Percentiles rank a stretch among this genome's conserved stretches.
These are phyloP conservation scores for Neoscytalidium dimidiatum DNA, from an alignment of 2,329 filamentous ascomycete species.

Conservation along the genomic window DNA sequence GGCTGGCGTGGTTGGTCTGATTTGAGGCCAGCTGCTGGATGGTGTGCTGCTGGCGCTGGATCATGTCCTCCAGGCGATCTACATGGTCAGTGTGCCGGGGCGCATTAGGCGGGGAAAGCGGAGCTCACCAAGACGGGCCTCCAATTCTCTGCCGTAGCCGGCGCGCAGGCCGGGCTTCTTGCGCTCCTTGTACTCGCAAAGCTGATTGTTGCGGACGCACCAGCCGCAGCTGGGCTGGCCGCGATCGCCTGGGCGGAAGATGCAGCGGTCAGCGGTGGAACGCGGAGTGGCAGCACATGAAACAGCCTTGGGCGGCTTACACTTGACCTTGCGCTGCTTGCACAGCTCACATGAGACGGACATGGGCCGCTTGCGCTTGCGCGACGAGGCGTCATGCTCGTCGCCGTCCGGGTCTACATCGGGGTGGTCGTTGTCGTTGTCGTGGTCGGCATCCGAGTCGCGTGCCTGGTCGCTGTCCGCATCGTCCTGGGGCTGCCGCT, in stretches of 20 bases:
- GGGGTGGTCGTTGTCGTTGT: conserved; percentile 36
- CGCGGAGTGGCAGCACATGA: too few relatives aligned
- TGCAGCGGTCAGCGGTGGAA: not conserved
- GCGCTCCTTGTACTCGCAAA: conserved; percentile 69
- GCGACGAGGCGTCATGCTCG: conserved; percentile 22
- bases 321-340: conserved; percentile 75
- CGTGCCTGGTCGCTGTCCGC: conserved; percentile 29
- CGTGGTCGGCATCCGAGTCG: conserved; percentile 32
- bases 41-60: conserved; percentile 48
- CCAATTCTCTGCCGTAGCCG: conserved; percentile 64
- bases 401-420: not conserved
- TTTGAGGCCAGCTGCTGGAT: conserved; percentile 45
- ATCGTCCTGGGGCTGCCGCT: too few relatives aligned
- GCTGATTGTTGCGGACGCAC: conserved; percentile 67
- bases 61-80: conserved; percentile 50
- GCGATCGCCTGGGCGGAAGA: conserved; percentile 65
- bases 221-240: conserved; percentile 75
- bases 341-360: conserved; percentile 69
- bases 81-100: not conserved
- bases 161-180: conserved; percentile 67
- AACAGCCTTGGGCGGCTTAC: conserved; percentile 19
- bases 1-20: conserved; percentile 9
- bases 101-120: conserved; percentile 20
- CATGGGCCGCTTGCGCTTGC: conserved; percentile 55
- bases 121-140: conserved; percentile 58